These are phyloP conservation scores for Pseudoturritis turrita DNA, from an alignment of 345 rosid species.

Conservation along the genomic window DNA sequence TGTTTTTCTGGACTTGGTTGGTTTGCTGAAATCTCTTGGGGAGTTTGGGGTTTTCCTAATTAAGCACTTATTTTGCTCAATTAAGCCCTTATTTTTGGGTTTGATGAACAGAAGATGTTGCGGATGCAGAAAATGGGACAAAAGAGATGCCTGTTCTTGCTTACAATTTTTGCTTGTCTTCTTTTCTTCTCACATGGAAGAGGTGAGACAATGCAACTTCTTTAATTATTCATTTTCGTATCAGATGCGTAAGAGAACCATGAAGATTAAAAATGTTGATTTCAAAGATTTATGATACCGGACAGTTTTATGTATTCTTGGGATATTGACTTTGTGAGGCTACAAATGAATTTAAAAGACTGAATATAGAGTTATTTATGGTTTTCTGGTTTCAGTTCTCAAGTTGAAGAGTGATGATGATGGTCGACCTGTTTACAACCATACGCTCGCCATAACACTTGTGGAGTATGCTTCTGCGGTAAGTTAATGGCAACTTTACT, in stretches of 20 bases:
- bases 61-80: neutral
- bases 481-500: constrained; percentile 17
- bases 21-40: neutral
- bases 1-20: neutral
- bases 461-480: constrained; percentile 96
- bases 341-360: neutral
- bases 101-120: neutral
- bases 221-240: neutral
- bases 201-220: constrained; percentile 34
- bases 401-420: constrained; percentile 33
- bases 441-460: constrained; percentile 71
- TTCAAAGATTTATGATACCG: too few species aligned
- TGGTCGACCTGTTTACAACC: constrained; percentile 51
- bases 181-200: constrained; percentile 35
- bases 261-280: too few species aligned
- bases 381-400: constrained; percentile 41
- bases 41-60: neutral
- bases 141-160: constrained; percentile 32
- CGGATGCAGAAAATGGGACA: constrained; percentile 39
- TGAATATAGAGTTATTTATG: neutral
- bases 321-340: neutral
- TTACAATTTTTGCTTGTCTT: constrained; percentile 32
- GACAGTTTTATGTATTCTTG: neutral
- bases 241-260: too few species aligned
- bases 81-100: neutral